Percentiles rank a stretch among this genome's conserved stretches.
These are phyloP conservation scores for Francoa sonchifolia DNA, from an alignment of 441 rosid genomes.

Conservation along the genomic window DNA sequence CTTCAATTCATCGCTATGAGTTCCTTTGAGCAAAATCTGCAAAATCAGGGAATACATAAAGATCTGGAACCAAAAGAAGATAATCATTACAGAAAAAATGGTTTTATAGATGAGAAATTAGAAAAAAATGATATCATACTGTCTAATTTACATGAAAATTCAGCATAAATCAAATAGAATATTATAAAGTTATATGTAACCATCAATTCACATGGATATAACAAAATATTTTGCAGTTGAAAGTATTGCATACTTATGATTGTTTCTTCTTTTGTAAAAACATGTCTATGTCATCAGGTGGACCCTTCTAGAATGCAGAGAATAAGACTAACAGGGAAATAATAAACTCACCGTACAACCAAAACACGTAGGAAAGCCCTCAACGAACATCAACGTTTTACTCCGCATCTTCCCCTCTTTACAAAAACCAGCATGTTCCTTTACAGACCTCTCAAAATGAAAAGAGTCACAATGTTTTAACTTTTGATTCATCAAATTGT, in stretches of 20 bases:
- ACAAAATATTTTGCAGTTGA: too few relatives aligned
- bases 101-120: too few relatives aligned
- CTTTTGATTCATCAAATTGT: slow-evolving; percentile 40
- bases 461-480: slow-evolving; percentile 78
- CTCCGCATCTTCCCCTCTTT: slow-evolving; percentile 71
- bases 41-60: slow-evolving; percentile 10
- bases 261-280: too few relatives aligned
- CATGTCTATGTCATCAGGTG: too few relatives aligned
- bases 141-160: too few relatives aligned
- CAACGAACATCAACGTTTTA: slow-evolving; percentile 88
- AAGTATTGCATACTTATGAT: too few relatives aligned
- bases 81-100: neutral
- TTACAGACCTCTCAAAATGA: slow-evolving; percentile 63
- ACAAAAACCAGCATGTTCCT: slow-evolving; percentile 53
- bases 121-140: too few relatives aligned
- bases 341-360: slow-evolving; percentile 82
- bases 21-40: slow-evolving; percentile 91
- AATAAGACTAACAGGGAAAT: neutral
- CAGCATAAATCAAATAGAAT: too few relatives aligned
- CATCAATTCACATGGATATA: too few relatives aligned
- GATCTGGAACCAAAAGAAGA: neutral
- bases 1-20: slow-evolving; percentile 68
- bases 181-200: too few relatives aligned
- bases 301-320: too few relatives aligned
- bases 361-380: slow-evolving; percentile 66